A percentile compares a stretch with the other conserved stretches of the same genome.
These are phyloP conservation scores for Lentinula edodes DNA, from an alignment of 768 basidiomycete genomes.

Conservation along the genomic window DNA sequence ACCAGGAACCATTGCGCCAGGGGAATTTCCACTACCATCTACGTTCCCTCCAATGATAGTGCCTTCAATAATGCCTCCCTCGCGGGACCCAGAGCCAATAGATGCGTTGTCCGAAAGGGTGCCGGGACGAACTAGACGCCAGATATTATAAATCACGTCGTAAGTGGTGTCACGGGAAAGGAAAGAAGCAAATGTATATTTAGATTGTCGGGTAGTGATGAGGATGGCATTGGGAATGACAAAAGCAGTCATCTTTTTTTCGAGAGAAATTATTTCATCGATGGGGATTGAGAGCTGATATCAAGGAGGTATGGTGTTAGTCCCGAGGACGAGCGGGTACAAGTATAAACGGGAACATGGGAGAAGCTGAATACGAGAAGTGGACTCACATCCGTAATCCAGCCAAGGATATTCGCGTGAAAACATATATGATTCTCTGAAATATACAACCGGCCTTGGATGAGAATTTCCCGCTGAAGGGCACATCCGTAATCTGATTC, in stretches of 20 bases:
- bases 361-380: neutral
- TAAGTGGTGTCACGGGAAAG: slow-evolving; percentile 93
- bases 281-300: slow-evolving; percentile 81
- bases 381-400: slow-evolving; percentile 88
- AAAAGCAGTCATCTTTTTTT: slow-evolving; percentile 97
- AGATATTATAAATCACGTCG: slow-evolving; percentile 94
- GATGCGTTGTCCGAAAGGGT: slow-evolving; percentile 17
- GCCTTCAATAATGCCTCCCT: slow-evolving; percentile 19
- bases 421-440: slow-evolving; percentile 99
- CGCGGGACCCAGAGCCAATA: slow-evolving; percentile 31
- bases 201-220: slow-evolving; percentile 73
- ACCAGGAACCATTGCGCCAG: slow-evolving; percentile 14
- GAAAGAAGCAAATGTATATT: slow-evolving; percentile 96
- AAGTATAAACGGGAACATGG: neutral
- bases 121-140: slow-evolving; percentile 78
- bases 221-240: slow-evolving; percentile 97
- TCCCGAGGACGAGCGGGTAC: neutral
- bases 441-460: slow-evolving; percentile 94
- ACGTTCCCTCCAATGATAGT: slow-evolving; percentile 13
- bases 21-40: slow-evolving; percentile 2
- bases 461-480: slow-evolving; percentile 89
- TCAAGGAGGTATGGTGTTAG: neutral
- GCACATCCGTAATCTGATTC: slow-evolving; percentile 93
- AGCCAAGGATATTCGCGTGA: slow-evolving; percentile 98
- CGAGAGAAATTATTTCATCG: slow-evolving; percentile 77